Conservation (phyloP, 371 early-diverging fungal genomes). For the Zychaea mexicana region DNA sequence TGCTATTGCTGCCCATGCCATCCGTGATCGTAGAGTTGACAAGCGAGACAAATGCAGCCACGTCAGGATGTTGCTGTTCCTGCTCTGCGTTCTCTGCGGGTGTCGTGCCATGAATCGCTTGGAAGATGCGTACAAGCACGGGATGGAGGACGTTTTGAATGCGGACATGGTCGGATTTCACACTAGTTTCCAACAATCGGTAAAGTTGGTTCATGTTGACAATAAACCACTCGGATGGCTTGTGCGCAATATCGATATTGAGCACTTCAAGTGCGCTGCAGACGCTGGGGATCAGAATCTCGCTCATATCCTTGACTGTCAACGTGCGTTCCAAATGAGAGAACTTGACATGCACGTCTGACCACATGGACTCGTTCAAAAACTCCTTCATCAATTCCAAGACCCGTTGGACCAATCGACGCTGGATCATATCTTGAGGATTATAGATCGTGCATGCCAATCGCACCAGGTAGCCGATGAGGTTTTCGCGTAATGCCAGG, state of each 20-base stretch:
- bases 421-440: constrained; percentile 47
- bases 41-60: constrained; percentile 55
- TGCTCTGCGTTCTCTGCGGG: constrained; percentile 29
- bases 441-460: constrained; percentile 71
- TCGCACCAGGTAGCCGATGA: constrained; percentile 72
- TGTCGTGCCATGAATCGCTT: constrained; percentile 49
- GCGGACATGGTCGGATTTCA: constrained; percentile 65
- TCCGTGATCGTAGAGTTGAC: constrained; percentile 67
- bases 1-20: constrained; percentile 62
- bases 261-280: constrained; percentile 76
- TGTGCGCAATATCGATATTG: constrained; percentile 59
- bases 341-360: constrained; percentile 61
- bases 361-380: constrained; percentile 60
- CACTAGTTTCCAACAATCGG: constrained; percentile 68
- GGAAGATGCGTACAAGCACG: constrained; percentile 64
- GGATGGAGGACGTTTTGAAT: constrained; percentile 69
- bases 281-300: constrained; percentile 45
- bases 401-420: constrained; percentile 61
- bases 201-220: constrained; percentile 67
- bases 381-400: constrained; percentile 66
- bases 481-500: constrained; percentile 63
- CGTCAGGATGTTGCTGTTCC: constrained; percentile 51
- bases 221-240: constrained; percentile 68
- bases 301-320: constrained; percentile 42
- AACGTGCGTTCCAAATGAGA: constrained; percentile 51